These are phyloP conservation scores for Ophiostoma angusticollis DNA, from an alignment of 2,329 filamentous ascomycete genomes.

Conservation along the genomic window DNA sequence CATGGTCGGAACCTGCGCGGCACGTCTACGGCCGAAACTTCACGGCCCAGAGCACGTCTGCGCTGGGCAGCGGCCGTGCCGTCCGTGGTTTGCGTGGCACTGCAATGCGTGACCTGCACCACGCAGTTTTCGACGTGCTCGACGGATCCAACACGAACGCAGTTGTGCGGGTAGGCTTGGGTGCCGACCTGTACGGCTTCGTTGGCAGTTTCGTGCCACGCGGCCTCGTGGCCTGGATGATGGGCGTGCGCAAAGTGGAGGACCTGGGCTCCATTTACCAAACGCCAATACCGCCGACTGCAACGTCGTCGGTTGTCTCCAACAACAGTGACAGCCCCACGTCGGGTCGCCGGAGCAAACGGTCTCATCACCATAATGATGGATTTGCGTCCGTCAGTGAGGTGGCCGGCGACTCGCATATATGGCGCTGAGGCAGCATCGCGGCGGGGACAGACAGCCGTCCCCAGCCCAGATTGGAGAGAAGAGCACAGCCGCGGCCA, in stretches of 20 bases:
- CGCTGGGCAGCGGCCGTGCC: slow-evolving; percentile 39
- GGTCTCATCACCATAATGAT: slow-evolving; percentile 13
- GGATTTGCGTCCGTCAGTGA: slow-evolving; percentile 42
- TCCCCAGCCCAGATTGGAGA: not conserved
- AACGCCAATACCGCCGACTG: slow-evolving; percentile 21
- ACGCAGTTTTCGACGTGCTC: slow-evolving; percentile 81
- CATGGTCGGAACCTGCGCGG: slow-evolving; percentile 51
- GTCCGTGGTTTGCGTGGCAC: slow-evolving; percentile 53
- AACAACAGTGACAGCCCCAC: slow-evolving; percentile 4
- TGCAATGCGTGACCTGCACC: slow-evolving; percentile 66
- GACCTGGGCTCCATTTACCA: slow-evolving; percentile 43
- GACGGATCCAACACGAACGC: slow-evolving; percentile 48
- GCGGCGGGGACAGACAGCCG: too few species aligned
- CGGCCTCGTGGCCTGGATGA: slow-evolving; percentile 80
- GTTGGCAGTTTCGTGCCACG: slow-evolving; percentile 71
- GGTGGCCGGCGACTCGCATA: slow-evolving; percentile 28
- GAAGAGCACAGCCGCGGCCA: not conserved
- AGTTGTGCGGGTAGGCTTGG: slow-evolving; percentile 69
- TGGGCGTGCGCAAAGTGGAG: slow-evolving; percentile 58
- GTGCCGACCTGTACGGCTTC: slow-evolving; percentile 71
- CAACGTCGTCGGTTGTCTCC: slow-evolving; percentile 16
- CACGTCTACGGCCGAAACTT: slow-evolving; percentile 52
- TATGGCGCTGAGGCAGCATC: slow-evolving; percentile 31
- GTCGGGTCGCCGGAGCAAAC: slow-evolving; percentile 15
- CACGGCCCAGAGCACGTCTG: slow-evolving; percentile 39